A percentile compares a stretch with the other conserved stretches of the same genome.
These are phyloP conservation scores for Pythium scleroteichum DNA, from an alignment of 352 stramenopile genomes.

Conservation along the genomic window DNA sequence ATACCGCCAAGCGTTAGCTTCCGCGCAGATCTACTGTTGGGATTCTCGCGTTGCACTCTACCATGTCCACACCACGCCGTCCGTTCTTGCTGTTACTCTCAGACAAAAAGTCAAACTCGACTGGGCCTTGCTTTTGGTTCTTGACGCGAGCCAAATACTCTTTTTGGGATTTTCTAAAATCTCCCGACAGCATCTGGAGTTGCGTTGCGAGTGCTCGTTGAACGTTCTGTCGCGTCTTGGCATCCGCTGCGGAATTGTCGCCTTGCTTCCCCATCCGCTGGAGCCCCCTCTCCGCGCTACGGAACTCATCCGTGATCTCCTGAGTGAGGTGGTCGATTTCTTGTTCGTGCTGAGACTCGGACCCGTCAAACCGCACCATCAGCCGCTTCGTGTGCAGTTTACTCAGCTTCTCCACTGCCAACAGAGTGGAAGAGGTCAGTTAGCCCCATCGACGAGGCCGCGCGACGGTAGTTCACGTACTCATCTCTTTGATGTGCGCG, in stretches of 20 bases:
- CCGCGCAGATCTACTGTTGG: too few relatives aligned
- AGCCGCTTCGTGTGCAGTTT: conserved; percentile 85
- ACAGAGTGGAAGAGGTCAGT: too few relatives aligned
- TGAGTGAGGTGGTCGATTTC: conserved; percentile 81
- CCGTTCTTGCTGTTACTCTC: conserved; percentile 67
- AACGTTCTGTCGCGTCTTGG: conserved; percentile 86
- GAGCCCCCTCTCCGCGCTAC: conserved; percentile 71
- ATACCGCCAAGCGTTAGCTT: too few relatives aligned
- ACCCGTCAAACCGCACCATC: conserved; percentile 87
- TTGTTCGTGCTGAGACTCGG: conserved; percentile 82
- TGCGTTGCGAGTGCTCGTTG: conserved; percentile 93
- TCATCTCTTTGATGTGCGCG: conserved; percentile 76
- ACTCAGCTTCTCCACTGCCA: conserved; percentile 77
- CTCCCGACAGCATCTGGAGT: conserved; percentile 95
- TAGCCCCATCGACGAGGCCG: not conserved
- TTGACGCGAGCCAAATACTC: conserved; percentile 97
- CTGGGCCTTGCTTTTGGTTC: conserved; percentile 95
- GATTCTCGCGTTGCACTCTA: conserved; percentile 12
- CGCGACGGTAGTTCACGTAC: conserved; percentile 37
- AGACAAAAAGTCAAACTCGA: conserved; percentile 90
- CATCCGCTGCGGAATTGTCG: conserved; percentile 74
- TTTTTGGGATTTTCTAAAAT: conserved; percentile 98
- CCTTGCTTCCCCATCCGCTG: conserved; percentile 74
- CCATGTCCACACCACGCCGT: conserved; percentile 56
- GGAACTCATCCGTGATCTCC: conserved; percentile 85